Percentiles rank a stretch among this genome's conserved stretches.
Evolutionary conservation across 495 filamentous ascomycete species (phyloP).

Genomic region (Amphirosellinia nigrospora): DNA sequence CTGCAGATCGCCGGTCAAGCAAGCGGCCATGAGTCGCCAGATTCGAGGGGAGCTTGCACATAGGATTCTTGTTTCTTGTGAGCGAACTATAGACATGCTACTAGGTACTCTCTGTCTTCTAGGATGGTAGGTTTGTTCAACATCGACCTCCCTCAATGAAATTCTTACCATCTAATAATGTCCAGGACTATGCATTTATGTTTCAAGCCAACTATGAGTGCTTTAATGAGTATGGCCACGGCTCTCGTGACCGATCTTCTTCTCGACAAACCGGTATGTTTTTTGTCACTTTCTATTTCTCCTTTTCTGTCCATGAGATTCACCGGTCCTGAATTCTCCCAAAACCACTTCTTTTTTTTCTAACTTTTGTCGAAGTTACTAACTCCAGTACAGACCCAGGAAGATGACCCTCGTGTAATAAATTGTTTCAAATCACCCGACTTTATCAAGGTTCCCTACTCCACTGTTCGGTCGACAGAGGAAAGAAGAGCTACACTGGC

Average conservation of each 20-base stretch:
- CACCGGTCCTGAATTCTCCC: too few relatives aligned
- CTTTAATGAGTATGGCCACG: constrained; percentile 56
- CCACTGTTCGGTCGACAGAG: constrained; percentile 35
- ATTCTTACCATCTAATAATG: neutral
- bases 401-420: constrained; percentile 27
- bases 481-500: constrained; percentile 39
- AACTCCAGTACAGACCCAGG: constrained; percentile 28
- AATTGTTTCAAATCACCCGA: constrained; percentile 36
- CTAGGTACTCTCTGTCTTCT: constrained; percentile 54
- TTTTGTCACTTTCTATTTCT: neutral
- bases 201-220: constrained; percentile 46
- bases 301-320: neutral
- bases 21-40: constrained; percentile 42
- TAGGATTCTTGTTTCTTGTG: constrained; percentile 48
- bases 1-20: constrained; percentile 42
- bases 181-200: constrained; percentile 39
- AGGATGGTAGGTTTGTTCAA: constrained; percentile 44
- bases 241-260: constrained; percentile 60
- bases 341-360: neutral
- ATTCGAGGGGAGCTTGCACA: constrained; percentile 50
- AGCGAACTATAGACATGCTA: constrained; percentile 57
- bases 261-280: constrained; percentile 53
- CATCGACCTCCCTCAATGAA: neutral
- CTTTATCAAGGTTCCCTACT: constrained; percentile 26
- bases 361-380: neutral